Evolutionary conservation across 352 stramenopile species (phyloP).

Genomic region (Saprolegnia diclina): DNA sequence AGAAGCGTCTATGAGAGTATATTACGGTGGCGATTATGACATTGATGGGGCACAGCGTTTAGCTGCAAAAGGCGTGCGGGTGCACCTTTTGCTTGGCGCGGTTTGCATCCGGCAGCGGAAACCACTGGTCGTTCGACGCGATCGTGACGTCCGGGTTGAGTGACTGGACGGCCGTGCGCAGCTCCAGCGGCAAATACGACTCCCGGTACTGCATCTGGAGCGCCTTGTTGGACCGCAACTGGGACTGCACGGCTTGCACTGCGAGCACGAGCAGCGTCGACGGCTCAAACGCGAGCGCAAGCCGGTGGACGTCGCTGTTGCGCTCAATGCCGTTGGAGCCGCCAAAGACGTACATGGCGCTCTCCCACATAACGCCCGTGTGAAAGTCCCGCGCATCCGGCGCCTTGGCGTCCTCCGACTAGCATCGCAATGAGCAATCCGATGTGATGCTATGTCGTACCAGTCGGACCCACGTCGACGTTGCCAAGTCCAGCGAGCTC

Average conservation of each 20-base stretch:
- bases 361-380: conserved; percentile 62
- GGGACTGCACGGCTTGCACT: conserved; percentile 55
- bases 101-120: background rate
- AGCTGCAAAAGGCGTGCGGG: background rate
- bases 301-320: conserved; percentile 78
- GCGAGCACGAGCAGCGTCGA: conserved; percentile 60
- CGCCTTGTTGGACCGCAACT: conserved; percentile 31
- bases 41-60: background rate
- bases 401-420: conserved; percentile 52
- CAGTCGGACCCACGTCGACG: too few species aligned
- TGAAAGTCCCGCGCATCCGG: conserved; percentile 79
- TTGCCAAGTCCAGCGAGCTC: too few species aligned
- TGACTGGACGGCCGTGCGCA: conserved; percentile 55
- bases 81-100: background rate
- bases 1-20: too few species aligned
- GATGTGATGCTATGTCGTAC: too few species aligned
- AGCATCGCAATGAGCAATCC: conserved; percentile 52
- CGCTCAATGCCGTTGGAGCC: conserved; percentile 77
- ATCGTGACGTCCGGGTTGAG: conserved; percentile 64
- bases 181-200: conserved; percentile 53
- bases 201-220: conserved; percentile 36
- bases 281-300: conserved; percentile 50
- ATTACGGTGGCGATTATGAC: background rate
- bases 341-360: conserved; percentile 76
- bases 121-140: conserved; percentile 16